Conservation (phyloP, 2,329 filamentous ascomycete genomes). For the Botrytis hyacinthi region DNA sequence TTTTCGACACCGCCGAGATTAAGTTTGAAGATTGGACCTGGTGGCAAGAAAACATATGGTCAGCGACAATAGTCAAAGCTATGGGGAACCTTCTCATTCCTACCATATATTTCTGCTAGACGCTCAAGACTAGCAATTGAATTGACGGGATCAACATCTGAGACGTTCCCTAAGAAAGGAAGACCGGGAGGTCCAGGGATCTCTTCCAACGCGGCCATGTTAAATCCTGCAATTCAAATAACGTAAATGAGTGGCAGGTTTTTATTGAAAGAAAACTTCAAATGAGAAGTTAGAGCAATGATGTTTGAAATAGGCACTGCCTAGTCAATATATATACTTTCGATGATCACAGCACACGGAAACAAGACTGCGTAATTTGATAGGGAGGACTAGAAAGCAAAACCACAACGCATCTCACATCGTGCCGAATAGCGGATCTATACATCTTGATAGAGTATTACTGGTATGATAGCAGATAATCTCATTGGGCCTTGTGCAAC, state of each 20-base stretch:
- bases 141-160: conserved; percentile 59
- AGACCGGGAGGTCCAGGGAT: conserved; percentile 28
- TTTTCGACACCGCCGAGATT: conserved; percentile 47
- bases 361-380: not conserved
- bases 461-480: not conserved
- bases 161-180: conserved; percentile 43
- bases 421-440: not conserved
- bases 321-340: not conserved
- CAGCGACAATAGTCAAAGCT: conserved; percentile 4
- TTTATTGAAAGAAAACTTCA: not conserved
- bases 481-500: not conserved
- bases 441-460: not conserved
- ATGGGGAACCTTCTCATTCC: not conserved
- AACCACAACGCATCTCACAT: not conserved
- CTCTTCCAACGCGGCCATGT: conserved; percentile 23
- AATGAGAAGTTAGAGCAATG: not conserved
- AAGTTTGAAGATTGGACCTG: conserved; percentile 56
- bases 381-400: not conserved
- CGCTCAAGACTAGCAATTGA: conserved; percentile 54
- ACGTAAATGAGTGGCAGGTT: not conserved
- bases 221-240: not conserved
- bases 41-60: not conserved
- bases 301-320: not conserved
- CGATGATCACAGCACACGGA: not conserved
- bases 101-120: conserved; percentile 65